A percentile compares a stretch with the other conserved stretches of the same genome.
These are phyloP conservation scores for Russula abietina DNA, from an alignment of 768 basidiomycete genomes.

Conservation along the genomic window DNA sequence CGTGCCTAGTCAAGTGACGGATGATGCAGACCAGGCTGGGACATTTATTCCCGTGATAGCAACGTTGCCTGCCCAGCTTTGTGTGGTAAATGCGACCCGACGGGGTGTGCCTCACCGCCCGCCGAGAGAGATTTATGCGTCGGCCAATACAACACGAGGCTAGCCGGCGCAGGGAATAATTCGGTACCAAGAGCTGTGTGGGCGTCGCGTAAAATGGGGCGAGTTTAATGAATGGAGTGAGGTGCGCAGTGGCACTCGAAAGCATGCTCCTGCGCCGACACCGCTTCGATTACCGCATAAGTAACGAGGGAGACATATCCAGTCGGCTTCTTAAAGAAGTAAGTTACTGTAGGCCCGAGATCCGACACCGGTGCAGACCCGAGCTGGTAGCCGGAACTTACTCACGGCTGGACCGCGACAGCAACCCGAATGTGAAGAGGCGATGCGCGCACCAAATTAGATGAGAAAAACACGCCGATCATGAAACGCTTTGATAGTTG, in stretches of 20 bases:
- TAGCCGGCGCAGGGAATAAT: background rate
- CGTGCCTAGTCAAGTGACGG: slow-evolving; percentile 8
- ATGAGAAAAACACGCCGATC: slow-evolving; percentile 2
- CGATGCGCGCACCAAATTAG: slow-evolving; percentile 9
- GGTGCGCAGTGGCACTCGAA: background rate
- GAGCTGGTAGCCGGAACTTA: slow-evolving; percentile 8
- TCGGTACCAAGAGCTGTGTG: background rate
- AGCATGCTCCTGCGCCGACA: background rate
- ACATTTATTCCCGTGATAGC: background rate
- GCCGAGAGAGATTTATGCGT: background rate
- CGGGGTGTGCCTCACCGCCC: background rate
- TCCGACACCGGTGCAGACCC: background rate
- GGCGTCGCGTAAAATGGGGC: background rate
- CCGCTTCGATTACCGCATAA: background rate
- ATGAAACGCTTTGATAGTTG: background rate
- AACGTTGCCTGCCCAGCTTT: background rate
- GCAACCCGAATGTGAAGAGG: slow-evolving; percentile 3
- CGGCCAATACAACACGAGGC: background rate
- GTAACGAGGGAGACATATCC: background rate
- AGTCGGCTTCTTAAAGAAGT: background rate
- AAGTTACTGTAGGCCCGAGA: slow-evolving; percentile 1
- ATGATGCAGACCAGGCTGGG: background rate
- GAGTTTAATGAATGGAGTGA: background rate
- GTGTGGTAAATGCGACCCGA: background rate
- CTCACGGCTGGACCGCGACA: background rate